Evolutionary conservation across 2,329 filamentous ascomycete species (phyloP), one percentile per base, ranked within the genome.

Genomic region (Juglanconis oblonga): DNA sequence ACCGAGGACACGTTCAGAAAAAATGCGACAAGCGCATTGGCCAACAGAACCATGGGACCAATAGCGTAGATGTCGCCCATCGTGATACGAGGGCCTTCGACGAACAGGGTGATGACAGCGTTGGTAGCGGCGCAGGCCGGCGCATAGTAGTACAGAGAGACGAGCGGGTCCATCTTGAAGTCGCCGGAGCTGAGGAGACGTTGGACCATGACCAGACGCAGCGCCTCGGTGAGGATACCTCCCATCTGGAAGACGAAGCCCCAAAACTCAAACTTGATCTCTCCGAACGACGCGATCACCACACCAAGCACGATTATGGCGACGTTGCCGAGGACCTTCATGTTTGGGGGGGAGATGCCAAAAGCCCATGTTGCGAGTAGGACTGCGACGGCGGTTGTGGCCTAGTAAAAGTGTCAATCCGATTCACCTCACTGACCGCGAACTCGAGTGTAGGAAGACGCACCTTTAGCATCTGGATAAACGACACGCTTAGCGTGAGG

Each of bases 391-490:
- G 93, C 92, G 45, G 90, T 97, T 49, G 91, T 96, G 66, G 93
- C 93, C 90, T 92, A 42, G 61, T 17, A 5, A 35, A 4, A 11
- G n/a, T 11, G 48, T 57, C 47, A 58, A 47, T 11, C 13, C 11
- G 17, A 24, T 24, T 24, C 17, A 24, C 17, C 17, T 24, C 17
- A 24, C 17, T 24, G 17, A 24, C 17, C 17, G 17, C 17, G 17
- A 24, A 24, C 17, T 24, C 17, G 17, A 24, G 17, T 24, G 24
- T 6, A 31, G 13, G 13, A 33, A 5, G 31, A 55, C 65, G 11
- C 65, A 91, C 89, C 89, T 97, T 97, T 74, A 97, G 85, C 92
- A 97, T 97, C 81, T 96, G 92, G 70, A 97, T 96, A 76, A 96
- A 96, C 59, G 92, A 89, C 62, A 96, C 92, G 66, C 89, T 92